Evolutionary conservation across 306 rosid species (phyloP), one percentile per base, ranked within the genome.

Genomic region (Dryas alaskensis): DNA sequence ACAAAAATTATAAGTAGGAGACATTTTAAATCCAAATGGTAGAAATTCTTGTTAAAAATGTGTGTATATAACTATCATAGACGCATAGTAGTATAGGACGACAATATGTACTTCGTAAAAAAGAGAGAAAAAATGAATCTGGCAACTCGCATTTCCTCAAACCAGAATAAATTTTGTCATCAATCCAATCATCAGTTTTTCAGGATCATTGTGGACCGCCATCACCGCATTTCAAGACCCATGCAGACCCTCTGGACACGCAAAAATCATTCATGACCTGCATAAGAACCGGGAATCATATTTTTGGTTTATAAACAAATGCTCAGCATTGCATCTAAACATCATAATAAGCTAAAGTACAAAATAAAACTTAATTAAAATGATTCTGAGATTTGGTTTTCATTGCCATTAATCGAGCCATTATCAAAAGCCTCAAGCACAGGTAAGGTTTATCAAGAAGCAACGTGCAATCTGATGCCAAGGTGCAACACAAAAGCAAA

Each of bases 231-330:
- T 73, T 91, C 87, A 91, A 80, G 69, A 69, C 71, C 98, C 98
- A 91, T 8, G 74, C 67, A 42, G 96, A 87, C 67, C 92, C 97
- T 52, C 43, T 86, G 62, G 87, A 84, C 59, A 78, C 74, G 44
- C 98, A 93, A n/a, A 93, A 63, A 22, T 93, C 98, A 65, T 31
- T 64, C 87, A 93, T 84, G 37, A 89, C 96, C 98, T 93, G 96
- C 47, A 74, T 7, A 42, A 17, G 69, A 68, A 9, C 6, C 37
- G 37, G 37, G 37, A 5, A 60, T 60, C 10, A 39, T 10, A 10
- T 31, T 13, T 10, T 25, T 11, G 44, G 65, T 13, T 4, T 31
- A 31, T 31, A 31, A 31, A 60, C 7, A 5, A 45, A 51, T 60
- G 46, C 67, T 14, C 48, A 5, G 48, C 25, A 40, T 7, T 14